phyloP scores from a whole-genome alignment of 768 basidiomycete genomes.

The Suillus sp. region DNA sequence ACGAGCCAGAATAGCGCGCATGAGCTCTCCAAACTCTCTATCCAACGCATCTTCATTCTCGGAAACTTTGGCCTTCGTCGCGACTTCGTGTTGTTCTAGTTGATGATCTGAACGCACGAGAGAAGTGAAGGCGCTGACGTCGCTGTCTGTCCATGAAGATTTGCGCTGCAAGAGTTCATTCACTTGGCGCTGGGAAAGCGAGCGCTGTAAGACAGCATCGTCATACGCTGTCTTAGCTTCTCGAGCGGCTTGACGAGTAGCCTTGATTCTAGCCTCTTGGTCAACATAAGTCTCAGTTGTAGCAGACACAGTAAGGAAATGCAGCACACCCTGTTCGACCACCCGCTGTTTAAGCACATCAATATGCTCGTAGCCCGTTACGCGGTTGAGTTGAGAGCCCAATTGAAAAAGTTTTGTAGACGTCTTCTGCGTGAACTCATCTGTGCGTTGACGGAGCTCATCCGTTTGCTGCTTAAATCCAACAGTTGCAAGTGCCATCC shows the following conservation, averaged over 20 bases:
- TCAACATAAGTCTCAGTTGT: conserved; percentile 18
- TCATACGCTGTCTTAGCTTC: conserved; percentile 78
- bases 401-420: conserved; percentile 68
- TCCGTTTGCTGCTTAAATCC: conserved; percentile 30
- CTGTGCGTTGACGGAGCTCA: conserved; percentile 48
- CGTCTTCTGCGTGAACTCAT: conserved; percentile 58
- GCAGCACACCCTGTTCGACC: conserved; percentile 72
- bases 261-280: conserved; percentile 73
- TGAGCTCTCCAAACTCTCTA: conserved; percentile 81
- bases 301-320: conserved; percentile 5
- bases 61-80: conserved; percentile 66
- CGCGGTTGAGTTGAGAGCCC: conserved; percentile 77
- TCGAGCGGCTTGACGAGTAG: conserved; percentile 65
- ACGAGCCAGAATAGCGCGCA: conserved; percentile 84
- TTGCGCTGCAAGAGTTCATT: conserved; percentile 96
- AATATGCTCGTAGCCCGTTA: conserved; percentile 92
- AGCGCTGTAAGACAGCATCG: conserved; percentile 74
- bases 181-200: conserved; percentile 90
- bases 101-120: conserved; percentile 91
- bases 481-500: conserved; percentile 41
- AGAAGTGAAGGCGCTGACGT: conserved; percentile 85
- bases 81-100: conserved; percentile 76
- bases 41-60: conserved; percentile 82
- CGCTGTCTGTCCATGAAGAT: conserved; percentile 86
- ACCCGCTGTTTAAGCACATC: conserved; percentile 79